Conservation (phyloP, 345 rosid species). For the Linum usitatissimum region DNA sequence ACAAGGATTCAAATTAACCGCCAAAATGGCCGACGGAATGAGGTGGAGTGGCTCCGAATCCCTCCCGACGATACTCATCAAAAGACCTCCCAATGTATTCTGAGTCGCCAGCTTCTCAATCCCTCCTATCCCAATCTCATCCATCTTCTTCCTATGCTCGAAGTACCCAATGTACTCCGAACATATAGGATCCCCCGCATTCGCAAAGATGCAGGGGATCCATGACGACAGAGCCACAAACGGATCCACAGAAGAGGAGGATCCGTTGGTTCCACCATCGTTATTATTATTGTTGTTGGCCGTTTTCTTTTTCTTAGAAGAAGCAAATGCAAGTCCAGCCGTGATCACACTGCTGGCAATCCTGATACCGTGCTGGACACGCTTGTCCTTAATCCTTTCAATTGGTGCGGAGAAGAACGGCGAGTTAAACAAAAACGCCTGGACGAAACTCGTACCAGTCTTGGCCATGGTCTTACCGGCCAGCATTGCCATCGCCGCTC, state of each 20-base stretch:
- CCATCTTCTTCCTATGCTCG: conserved; percentile 82
- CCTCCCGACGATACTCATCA: conserved; percentile 47
- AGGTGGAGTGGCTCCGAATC: conserved; percentile 61
- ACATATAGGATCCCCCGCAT: conserved; percentile 58
- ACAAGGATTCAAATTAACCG: conserved; percentile 29
- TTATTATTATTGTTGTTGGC: too few species aligned
- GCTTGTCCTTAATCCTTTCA: conserved; percentile 54
- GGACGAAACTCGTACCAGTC: conserved; percentile 33
- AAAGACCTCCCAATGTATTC: conserved; percentile 52
- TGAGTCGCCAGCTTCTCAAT: conserved; percentile 63
- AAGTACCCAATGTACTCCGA: conserved; percentile 79
- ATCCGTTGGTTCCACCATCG: conserved; percentile 13
- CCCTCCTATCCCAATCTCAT: conserved; percentile 63
- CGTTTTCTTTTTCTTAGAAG: conserved; percentile 37
- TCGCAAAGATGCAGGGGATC: conserved; percentile 53
- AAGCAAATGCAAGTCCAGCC: conserved; percentile 67
- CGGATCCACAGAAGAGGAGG: conserved; percentile 24
- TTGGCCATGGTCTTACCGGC: conserved; percentile 69
- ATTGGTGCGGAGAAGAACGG: conserved; percentile 74
- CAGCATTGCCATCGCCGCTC: conserved; percentile 72
- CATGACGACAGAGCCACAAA: conserved; percentile 49
- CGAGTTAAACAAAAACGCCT: conserved; percentile 71
- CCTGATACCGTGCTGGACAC: conserved; percentile 55
- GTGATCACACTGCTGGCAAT: conserved; percentile 64
- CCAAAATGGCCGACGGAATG: conserved; percentile 62